A percentile compares a stretch with the other conserved stretches of the same genome.
Evolutionary conservation across 805 yeast species (phyloP).

Genomic region (Alloascoidea africana): DNA sequence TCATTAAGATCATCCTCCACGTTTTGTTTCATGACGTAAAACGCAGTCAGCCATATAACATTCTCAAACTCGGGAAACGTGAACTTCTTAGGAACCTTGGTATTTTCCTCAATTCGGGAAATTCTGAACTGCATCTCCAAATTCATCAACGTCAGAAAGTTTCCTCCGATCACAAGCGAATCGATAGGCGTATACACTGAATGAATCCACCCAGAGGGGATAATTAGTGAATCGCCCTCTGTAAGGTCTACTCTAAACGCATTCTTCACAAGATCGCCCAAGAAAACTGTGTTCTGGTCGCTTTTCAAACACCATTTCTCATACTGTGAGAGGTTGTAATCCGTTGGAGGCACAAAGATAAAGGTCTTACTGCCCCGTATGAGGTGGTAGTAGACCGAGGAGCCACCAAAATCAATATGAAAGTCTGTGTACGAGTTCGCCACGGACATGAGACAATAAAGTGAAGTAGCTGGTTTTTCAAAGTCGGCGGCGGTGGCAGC

Average conservation of each 20-base stretch:
- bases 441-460: slow-evolving; percentile 79
- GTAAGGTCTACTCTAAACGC: slow-evolving; percentile 40
- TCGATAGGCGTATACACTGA: slow-evolving; percentile 76
- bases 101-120: slow-evolving; percentile 43
- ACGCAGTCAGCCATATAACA: slow-evolving; percentile 55
- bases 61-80: slow-evolving; percentile 64
- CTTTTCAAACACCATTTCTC: slow-evolving; percentile 57
- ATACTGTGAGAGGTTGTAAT: slow-evolving; percentile 42
- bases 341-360: slow-evolving; percentile 67
- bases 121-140: slow-evolving; percentile 48
- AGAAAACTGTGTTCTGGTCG: slow-evolving; percentile 48
- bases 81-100: slow-evolving; percentile 63
- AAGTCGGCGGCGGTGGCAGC: slow-evolving; percentile 31
- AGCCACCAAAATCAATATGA: slow-evolving; percentile 87
- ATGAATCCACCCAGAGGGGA: slow-evolving; percentile 92
- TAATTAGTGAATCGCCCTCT: slow-evolving; percentile 61
- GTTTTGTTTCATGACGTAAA: slow-evolving; percentile 20
- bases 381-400: slow-evolving; percentile 80
- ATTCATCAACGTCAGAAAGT: slow-evolving; percentile 55
- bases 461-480: slow-evolving; percentile 22
- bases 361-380: slow-evolving; percentile 64
- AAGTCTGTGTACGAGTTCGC: slow-evolving; percentile 72
- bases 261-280: slow-evolving; percentile 33
- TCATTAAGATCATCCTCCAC: no score
- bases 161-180: slow-evolving; percentile 78